Conservation (phyloP, 352 stramenopile species). For the Phytophthora fragariaefolia region DNA sequence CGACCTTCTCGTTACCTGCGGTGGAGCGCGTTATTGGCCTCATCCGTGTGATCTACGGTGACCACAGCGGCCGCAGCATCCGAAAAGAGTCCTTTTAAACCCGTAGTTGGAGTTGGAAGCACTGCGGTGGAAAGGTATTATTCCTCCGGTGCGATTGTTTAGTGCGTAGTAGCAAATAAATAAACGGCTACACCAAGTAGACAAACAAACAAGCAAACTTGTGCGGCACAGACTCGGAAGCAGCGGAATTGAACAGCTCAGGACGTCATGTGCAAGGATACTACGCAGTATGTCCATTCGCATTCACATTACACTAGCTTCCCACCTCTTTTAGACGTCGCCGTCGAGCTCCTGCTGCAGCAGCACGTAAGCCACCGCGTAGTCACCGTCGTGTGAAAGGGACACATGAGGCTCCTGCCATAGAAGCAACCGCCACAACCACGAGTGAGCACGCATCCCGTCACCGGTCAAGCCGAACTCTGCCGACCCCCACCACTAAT, state of each 20-base stretch:
- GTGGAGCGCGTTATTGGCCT: constrained; percentile 67
- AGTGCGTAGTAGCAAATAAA: constrained; percentile 7
- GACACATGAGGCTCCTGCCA: constrained; percentile 40
- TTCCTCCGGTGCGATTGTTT: neutral
- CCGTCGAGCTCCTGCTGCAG: constrained; percentile 54
- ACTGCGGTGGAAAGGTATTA: constrained; percentile 11
- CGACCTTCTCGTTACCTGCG: constrained; percentile 61
- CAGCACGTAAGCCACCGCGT: constrained; percentile 81
- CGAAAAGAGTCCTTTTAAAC: constrained; percentile 66
- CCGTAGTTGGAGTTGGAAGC: neutral
- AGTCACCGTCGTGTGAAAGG: constrained; percentile 85
- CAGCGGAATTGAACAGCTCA: too few species aligned
- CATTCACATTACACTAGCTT: too few species aligned
- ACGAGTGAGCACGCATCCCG: neutral
- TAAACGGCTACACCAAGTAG: constrained; percentile 9
- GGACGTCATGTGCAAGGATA: too few species aligned
- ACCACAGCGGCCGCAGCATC: constrained; percentile 43
- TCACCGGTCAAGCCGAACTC: neutral
- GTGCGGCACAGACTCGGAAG: neutral
- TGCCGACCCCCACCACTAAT: constrained; percentile 46
- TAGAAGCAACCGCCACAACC: neutral
- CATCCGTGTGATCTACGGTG: constrained; percentile 71
- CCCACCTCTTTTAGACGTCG: too few species aligned
- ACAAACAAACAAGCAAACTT: neutral
- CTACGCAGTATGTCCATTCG: too few species aligned